phyloP scores from a whole-genome alignment of 768 basidiomycete genomes.

The Coprinopsis cinerea region DNA sequence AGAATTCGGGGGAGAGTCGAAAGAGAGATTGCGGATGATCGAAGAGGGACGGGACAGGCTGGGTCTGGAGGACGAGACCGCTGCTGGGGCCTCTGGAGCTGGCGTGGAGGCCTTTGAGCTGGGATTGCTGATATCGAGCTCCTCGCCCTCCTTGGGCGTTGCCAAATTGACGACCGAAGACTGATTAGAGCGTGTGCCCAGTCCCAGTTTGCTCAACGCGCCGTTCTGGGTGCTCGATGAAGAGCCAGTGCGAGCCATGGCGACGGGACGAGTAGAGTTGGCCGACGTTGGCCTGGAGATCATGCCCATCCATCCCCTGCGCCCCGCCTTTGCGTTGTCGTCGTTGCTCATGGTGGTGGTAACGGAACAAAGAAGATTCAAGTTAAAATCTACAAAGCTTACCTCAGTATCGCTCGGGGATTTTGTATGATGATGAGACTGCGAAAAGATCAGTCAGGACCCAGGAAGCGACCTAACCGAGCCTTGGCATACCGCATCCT shows the following conservation, averaged over 20 bases:
- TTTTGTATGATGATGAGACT: constrained; percentile 14
- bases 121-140: constrained; percentile 15
- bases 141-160: constrained; percentile 25
- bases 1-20: constrained; percentile 24
- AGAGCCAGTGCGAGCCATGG: constrained; percentile 15
- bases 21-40: constrained; percentile 10
- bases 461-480: background rate
- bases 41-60: constrained; percentile 8
- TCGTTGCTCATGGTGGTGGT: constrained; percentile 19
- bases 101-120: too few species aligned
- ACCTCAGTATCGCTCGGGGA: constrained; percentile 18
- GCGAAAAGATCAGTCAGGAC: constrained; percentile 14
- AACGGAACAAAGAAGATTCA: constrained; percentile 10
- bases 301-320: constrained; percentile 31
- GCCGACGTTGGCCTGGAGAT: constrained; percentile 25
- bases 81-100: constrained; percentile 6
- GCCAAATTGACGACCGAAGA: constrained; percentile 17
- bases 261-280: constrained; percentile 12
- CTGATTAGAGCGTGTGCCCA: constrained; percentile 13
- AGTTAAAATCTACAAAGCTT: constrained; percentile 10
- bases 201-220: constrained; percentile 11
- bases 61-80: background rate
- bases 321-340: constrained; percentile 21
- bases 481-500: constrained; percentile 21
- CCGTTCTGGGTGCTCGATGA: constrained; percentile 14